These are phyloP conservation scores for Sporothrix phasma DNA, from an alignment of 2,329 filamentous ascomycete genomes.

Conservation along the genomic window DNA sequence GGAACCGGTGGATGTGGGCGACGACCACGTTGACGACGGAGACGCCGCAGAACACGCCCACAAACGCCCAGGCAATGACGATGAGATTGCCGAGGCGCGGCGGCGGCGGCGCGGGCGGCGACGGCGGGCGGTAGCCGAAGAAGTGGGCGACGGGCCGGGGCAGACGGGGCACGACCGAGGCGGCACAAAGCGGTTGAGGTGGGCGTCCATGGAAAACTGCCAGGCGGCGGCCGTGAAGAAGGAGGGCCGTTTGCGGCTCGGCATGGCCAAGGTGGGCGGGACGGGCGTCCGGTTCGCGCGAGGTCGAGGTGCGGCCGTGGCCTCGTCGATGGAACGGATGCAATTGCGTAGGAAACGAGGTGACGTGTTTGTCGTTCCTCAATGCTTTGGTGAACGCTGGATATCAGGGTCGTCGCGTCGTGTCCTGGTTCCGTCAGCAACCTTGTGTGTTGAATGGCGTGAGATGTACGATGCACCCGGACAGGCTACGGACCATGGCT, in stretches of 20 bases:
- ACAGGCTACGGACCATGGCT: too few species aligned
- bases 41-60: conserved; percentile 55
- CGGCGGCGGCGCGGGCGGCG: conserved; percentile 20
- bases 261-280: not conserved
- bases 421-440: not conserved
- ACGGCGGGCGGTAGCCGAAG: conserved; percentile 49
- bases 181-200: conserved; percentile 61
- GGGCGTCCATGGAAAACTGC: conserved; percentile 68
- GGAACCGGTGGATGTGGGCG: conserved; percentile 44
- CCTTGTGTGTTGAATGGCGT: too few species aligned
- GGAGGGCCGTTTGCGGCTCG: not conserved
- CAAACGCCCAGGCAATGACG: conserved; percentile 50
- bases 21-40: conserved; percentile 49
- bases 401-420: not conserved
- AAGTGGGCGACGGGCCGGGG: conserved; percentile 59
- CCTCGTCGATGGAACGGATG: not conserved
- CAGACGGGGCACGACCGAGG: conserved; percentile 53
- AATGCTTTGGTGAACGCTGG: not conserved
- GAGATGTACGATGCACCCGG: too few species aligned
- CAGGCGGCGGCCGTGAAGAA: conserved; percentile 22
- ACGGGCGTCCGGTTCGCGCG: too few species aligned
- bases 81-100: conserved; percentile 46
- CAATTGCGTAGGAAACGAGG: not conserved
- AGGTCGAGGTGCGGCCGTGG: not conserved
- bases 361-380: not conserved